Evolutionary conservation across 1,139 yeast species (phyloP).

Genomic region (Sugiyamaella japonica): DNA sequence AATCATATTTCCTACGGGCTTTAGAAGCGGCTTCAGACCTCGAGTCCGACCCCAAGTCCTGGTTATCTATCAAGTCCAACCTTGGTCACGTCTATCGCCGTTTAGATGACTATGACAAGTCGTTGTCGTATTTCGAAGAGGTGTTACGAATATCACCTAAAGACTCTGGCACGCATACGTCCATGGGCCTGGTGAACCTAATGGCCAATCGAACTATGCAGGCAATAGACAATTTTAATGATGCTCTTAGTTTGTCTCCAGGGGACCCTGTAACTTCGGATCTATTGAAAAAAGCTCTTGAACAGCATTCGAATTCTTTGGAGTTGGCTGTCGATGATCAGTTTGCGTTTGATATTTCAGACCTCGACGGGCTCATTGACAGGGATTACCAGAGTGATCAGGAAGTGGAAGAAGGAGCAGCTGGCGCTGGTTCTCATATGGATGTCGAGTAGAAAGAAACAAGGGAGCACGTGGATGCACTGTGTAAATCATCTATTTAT

Average conservation of each 20-base stretch:
- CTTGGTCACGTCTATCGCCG: slow-evolving; percentile 89
- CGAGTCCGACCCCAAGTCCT: slow-evolving; percentile 77
- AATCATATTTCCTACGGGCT: slow-evolving; percentile 70
- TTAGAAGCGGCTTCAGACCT: slow-evolving; percentile 65
- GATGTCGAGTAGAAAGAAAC: slow-evolving; percentile 24
- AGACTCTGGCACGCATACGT: slow-evolving; percentile 75
- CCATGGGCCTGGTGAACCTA: slow-evolving; percentile 80
- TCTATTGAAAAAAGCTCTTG: slow-evolving; percentile 65
- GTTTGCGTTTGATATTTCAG: slow-evolving; percentile 7
- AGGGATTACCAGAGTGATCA: background rate
- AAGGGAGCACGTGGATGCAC: background rate
- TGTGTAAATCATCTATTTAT: background rate
- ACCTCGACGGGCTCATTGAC: slow-evolving; percentile 6
- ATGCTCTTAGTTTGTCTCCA: slow-evolving; percentile 76
- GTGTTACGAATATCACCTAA: slow-evolving; percentile 68
- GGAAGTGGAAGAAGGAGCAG: slow-evolving; percentile 12
- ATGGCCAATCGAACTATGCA: slow-evolving; percentile 58
- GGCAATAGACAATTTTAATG: slow-evolving; percentile 80
- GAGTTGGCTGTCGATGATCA: slow-evolving; percentile 8
- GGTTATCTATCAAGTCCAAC: slow-evolving; percentile 85
- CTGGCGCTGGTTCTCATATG: slow-evolving; percentile 30
- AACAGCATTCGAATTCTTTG: slow-evolving; percentile 5
- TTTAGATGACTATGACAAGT: slow-evolving; percentile 57
- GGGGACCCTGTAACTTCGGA: slow-evolving; percentile 85
- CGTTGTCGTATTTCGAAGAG: slow-evolving; percentile 73